Evolutionary conservation across 2,329 filamentous ascomycete species (phyloP).

Genomic region (Metarhizium rileyi): DNA sequence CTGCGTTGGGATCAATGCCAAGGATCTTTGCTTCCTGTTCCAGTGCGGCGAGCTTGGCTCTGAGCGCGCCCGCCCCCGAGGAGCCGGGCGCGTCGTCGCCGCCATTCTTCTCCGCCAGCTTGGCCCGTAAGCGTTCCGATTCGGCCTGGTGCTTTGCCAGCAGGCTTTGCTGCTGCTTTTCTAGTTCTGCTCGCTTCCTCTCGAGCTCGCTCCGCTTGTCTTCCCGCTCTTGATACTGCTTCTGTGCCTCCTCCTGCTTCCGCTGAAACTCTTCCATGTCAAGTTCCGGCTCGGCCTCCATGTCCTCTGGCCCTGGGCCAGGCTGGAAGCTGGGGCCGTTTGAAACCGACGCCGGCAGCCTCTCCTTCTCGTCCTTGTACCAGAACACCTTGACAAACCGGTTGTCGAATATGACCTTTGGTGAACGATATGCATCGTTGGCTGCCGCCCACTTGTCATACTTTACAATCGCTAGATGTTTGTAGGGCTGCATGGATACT

Average conservation of each 20-base stretch:
- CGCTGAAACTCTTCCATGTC: constrained; percentile 60
- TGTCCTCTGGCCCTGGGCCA: constrained; percentile 11
- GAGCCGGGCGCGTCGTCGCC: constrained; percentile 17
- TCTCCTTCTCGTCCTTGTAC: constrained; percentile 47
- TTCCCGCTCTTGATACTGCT: constrained; percentile 54
- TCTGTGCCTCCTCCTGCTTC: constrained; percentile 64
- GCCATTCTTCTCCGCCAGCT: constrained; percentile 27
- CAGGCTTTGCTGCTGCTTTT: constrained; percentile 52
- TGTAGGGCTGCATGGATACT: constrained; percentile 56
- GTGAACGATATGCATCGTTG: constrained; percentile 62
- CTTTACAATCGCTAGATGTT: constrained; percentile 59
- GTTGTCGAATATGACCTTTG: constrained; percentile 76
- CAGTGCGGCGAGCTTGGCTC: constrained; percentile 60
- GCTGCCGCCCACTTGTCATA: constrained; percentile 58
- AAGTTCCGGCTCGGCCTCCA: constrained; percentile 40
- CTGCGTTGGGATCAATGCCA: constrained; percentile 52
- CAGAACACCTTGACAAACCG: constrained; percentile 79
- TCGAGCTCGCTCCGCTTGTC: constrained; percentile 54
- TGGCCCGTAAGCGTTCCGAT: constrained; percentile 54
- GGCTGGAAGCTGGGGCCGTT: constrained; percentile 15
- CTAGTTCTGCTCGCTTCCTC: constrained; percentile 51
- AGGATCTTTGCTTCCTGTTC: constrained; percentile 63
- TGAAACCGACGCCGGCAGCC: constrained; percentile 15
- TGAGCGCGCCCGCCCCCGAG: constrained; percentile 53
- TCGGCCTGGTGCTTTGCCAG: constrained; percentile 56